Evolutionary conservation across 2,329 filamentous ascomycete species (phyloP).

Genomic region (Lachnellula hyalina): DNA sequence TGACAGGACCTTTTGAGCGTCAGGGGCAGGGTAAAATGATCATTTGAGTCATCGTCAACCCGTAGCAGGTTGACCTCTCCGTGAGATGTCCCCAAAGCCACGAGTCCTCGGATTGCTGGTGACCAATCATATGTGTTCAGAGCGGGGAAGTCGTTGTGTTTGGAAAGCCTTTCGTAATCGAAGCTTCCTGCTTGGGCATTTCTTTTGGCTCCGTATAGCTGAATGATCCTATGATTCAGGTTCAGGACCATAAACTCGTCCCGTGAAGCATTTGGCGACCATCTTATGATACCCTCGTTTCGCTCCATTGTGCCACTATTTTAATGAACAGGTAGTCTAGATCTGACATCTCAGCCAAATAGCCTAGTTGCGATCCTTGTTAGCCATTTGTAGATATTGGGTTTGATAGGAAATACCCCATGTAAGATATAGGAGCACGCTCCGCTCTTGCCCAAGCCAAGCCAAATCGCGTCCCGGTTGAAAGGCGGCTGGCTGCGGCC

Average conservation of each 20-base stretch:
- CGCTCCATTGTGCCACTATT: slow-evolving; percentile 24
- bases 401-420: too few species aligned
- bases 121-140: slow-evolving; percentile 65
- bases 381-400: too few species aligned
- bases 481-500: too few species aligned
- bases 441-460: too few species aligned
- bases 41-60: slow-evolving; percentile 65
- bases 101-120: slow-evolving; percentile 54
- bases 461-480: too few species aligned
- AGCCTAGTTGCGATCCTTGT: too few species aligned
- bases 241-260: slow-evolving; percentile 63
- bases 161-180: slow-evolving; percentile 51
- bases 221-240: slow-evolving; percentile 56
- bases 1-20: slow-evolving; percentile 76
- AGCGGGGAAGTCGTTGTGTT: slow-evolving; percentile 58
- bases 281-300: slow-evolving; percentile 53
- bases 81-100: slow-evolving; percentile 69
- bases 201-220: slow-evolving; percentile 58
- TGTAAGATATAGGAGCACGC: too few species aligned
- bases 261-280: slow-evolving; percentile 54
- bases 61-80: slow-evolving; percentile 71
- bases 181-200: slow-evolving; percentile 52
- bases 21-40: slow-evolving; percentile 60
- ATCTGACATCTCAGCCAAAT: too few species aligned
- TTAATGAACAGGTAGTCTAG: too few species aligned